phyloP scores from a whole-genome alignment of 1,139 yeast species.

The Protomyces inundatus region DNA sequence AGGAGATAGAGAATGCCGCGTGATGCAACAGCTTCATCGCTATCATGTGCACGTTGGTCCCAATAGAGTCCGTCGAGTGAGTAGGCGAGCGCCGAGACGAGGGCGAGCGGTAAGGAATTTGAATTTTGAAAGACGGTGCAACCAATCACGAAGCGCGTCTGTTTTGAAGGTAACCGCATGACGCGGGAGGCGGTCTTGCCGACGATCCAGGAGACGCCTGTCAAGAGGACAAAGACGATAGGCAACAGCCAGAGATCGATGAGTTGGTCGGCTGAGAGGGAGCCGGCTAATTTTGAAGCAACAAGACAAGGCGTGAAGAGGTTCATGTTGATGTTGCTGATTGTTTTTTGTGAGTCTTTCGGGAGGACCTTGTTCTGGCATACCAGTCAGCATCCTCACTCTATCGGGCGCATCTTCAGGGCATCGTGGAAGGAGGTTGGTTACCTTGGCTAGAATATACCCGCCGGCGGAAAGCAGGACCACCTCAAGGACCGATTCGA shows the following conservation, averaged over 20 bases:
- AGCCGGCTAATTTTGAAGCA: conserved; percentile 69
- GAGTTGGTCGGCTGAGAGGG: conserved; percentile 61
- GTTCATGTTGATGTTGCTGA: conserved; percentile 67
- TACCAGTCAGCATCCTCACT: too few relatives aligned
- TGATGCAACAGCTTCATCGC: conserved; percentile 66
- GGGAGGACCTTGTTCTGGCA: conserved; percentile 10
- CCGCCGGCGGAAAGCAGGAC: conserved; percentile 25
- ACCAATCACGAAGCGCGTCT: conserved; percentile 74
- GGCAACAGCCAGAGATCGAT: conserved; percentile 69
- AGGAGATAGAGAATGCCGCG: conserved; percentile 72
- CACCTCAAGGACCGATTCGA: conserved; percentile 22
- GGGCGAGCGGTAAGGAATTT: conserved; percentile 28
- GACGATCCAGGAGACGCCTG: conserved; percentile 55
- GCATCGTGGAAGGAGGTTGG: too few relatives aligned
- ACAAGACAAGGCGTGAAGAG: conserved; percentile 80
- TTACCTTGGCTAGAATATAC: neutral
- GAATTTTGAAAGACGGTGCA: conserved; percentile 79
- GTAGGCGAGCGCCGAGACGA: conserved; percentile 27
- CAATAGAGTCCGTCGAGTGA: conserved; percentile 50
- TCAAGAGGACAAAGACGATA: conserved; percentile 59
- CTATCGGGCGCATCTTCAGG: too few relatives aligned
- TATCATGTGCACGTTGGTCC: conserved; percentile 65
- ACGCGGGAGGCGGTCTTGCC: conserved; percentile 49
- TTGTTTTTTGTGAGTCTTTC: conserved; percentile 50
- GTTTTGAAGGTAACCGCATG: conserved; percentile 55